phyloP scores from a whole-genome alignment of 805 yeast genomes.

The Starmerella geochares region DNA sequence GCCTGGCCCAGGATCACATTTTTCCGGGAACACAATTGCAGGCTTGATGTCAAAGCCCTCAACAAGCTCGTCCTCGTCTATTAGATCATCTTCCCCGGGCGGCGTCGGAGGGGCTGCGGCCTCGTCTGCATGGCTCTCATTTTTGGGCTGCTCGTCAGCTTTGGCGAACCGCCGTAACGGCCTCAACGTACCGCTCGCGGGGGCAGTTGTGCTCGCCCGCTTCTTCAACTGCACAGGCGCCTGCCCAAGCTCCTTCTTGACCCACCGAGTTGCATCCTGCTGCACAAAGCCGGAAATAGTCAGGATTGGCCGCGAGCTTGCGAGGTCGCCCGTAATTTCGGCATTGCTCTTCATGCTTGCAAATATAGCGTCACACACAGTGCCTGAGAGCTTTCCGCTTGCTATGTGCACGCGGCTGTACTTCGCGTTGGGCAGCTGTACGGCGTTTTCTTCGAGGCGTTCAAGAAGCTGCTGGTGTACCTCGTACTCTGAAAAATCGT shows the following conservation, averaged over 20 bases:
- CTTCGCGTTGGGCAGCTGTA: constrained; percentile 27
- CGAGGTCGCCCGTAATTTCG: constrained; percentile 27
- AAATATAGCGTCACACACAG: constrained; percentile 27
- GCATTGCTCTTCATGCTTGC: constrained; percentile 30
- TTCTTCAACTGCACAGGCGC: background rate
- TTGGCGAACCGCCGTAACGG: constrained; percentile 2
- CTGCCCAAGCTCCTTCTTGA: background rate
- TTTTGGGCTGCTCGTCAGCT: constrained; percentile 16
- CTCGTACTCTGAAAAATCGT: constrained; percentile 13
- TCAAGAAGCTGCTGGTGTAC: constrained; percentile 34
- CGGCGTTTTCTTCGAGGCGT: constrained; percentile 30
- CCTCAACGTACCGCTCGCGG: background rate
- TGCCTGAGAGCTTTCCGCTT: constrained; percentile 22
- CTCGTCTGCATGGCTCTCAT: constrained; percentile 18
- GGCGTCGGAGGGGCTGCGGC: constrained; percentile 37
- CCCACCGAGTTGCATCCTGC: constrained; percentile 23
- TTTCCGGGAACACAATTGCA: constrained; percentile 47
- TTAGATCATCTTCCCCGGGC: constrained; percentile 41
- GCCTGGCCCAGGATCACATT: constrained; percentile 42
- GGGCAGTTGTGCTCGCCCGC: background rate
- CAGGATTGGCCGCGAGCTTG: constrained; percentile 28
- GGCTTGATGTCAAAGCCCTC: constrained; percentile 29
- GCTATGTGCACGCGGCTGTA: constrained; percentile 29
- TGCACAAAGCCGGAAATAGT: constrained; percentile 33
- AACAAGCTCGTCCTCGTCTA: constrained; percentile 50